A percentile compares a stretch with the other conserved stretches of the same genome.
Conservation (phyloP, 2,329 filamentous ascomycete genomes). For the Emmonsiellopsis sp. region DNA sequence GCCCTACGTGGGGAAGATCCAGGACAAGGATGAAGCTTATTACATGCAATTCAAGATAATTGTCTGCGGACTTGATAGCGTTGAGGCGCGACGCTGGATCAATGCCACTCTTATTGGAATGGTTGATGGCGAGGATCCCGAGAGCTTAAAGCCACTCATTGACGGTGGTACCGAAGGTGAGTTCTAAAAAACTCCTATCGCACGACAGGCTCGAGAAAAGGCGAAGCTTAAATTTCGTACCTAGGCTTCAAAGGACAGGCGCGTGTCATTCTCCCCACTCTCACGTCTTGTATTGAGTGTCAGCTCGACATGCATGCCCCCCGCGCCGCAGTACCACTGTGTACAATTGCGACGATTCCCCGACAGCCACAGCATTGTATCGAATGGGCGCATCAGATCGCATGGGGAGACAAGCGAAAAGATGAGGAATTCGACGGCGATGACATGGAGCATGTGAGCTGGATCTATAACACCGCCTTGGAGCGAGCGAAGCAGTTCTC, state of each 20-base stretch:
- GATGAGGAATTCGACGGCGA: slow-evolving; percentile 87
- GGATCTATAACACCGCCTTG: slow-evolving; percentile 82
- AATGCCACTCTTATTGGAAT: slow-evolving; percentile 87
- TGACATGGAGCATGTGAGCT: slow-evolving; percentile 93
- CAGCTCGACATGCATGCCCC: slow-evolving; percentile 98
- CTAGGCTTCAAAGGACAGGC: slow-evolving; percentile 91
- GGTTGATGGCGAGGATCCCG: slow-evolving; percentile 73
- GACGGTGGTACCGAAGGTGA: slow-evolving; percentile 89
- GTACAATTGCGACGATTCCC: slow-evolving; percentile 91
- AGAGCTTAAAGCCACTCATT: slow-evolving; percentile 85
- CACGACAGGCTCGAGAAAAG: not conserved
- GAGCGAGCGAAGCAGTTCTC: slow-evolving; percentile 76
- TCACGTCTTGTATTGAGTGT: slow-evolving; percentile 96
- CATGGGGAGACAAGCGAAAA: slow-evolving; percentile 81
- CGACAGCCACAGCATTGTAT: slow-evolving; percentile 96
- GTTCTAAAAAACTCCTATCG: not conserved
- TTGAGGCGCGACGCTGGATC: slow-evolving; percentile 97
- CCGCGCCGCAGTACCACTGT: slow-evolving; percentile 91
- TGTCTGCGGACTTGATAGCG: slow-evolving; percentile 90
- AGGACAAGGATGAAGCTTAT: slow-evolving; percentile 92
- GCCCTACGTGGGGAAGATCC: slow-evolving; percentile 86
- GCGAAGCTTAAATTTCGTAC: slow-evolving; percentile 6
- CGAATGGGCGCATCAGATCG: slow-evolving; percentile 97
- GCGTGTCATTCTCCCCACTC: slow-evolving; percentile 79
- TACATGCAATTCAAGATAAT: slow-evolving; percentile 96